Base-by-base conservation (phyloP, 2,329 filamentous ascomycete species). In the Curvularia verruculosa region DNA sequence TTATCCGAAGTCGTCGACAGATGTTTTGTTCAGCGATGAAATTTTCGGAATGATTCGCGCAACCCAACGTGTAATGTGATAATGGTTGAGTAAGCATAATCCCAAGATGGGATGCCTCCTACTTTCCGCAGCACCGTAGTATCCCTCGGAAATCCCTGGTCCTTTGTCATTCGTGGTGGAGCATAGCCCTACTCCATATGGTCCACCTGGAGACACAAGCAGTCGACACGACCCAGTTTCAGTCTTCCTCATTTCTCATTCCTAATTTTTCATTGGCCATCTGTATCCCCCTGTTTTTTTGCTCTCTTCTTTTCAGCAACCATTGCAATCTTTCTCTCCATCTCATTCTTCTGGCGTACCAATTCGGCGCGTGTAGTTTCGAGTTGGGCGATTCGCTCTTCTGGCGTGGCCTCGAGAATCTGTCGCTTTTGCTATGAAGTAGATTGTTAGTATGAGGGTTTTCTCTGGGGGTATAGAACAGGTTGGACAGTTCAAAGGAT, bases 301-400 rank as follows among this genome's bases (percentile, higher is more conserved):
- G 47, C 58, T 44, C 23, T 58, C 47, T 51, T 54, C 18, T 61
- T 65, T 28, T 69, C 66, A 7, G 55, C 44, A 19, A 73, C 66
- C 13, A 49, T 55, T 5, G 62, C 76, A 51, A 88, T 81, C 69
- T 88, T 87, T 61, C 74, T 79, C 69, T 87, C 82, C 49, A 88
- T 67, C 47, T 81, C 82, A 6, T 77, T 76, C 69, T 79, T 84
- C 67, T 84, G 84, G 6, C 72, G 67, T 2, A 83, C 69, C 13
- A 88, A 72, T 31, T 79, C 79, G n/a, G 79, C 75, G 43, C 82
- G 80, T 50, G 79, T 77, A 45, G 73, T 69, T 62, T 85, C 80
- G 19, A 88, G 79, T 47, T 81, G 78, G n/a, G 79, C 75, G 23
- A 87, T 83, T 65, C 80, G 81, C 51, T 87, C 84, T 41, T 83